These are phyloP conservation scores for Colletotrichum aenigma DNA, from an alignment of 2,329 filamentous ascomycete genomes.

Conservation along the genomic window DNA sequence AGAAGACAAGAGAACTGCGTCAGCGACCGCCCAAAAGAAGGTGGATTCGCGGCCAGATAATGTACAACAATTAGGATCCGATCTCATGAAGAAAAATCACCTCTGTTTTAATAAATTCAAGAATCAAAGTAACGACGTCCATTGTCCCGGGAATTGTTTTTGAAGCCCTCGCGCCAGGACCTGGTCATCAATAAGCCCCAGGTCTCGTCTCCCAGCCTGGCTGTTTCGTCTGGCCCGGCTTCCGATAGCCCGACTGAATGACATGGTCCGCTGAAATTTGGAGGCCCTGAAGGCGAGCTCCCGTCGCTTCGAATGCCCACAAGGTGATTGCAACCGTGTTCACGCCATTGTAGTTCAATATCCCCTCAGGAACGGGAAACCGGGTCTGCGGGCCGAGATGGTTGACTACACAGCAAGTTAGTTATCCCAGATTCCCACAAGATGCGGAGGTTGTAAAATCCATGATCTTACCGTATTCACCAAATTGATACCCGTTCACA, in stretches of 20 bases:
- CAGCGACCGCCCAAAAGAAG: neutral
- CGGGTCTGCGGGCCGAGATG: slow-evolving; percentile 71
- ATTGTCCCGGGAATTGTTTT: neutral
- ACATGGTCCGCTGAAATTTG: neutral
- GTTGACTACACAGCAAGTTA: slow-evolving; percentile 38
- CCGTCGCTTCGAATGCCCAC: slow-evolving; percentile 63
- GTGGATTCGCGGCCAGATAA: neutral
- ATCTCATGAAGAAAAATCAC: slow-evolving; percentile 15
- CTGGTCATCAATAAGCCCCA: slow-evolving; percentile 48
- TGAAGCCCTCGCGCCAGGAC: neutral
- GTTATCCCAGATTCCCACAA: neutral
- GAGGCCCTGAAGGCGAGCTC: slow-evolving; percentile 40
- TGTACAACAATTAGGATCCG: slow-evolving; percentile 16
- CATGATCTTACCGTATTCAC: slow-evolving; percentile 29
- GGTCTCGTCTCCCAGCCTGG: slow-evolving; percentile 44
- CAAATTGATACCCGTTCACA: slow-evolving; percentile 74
- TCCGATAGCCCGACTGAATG: slow-evolving; percentile 37
- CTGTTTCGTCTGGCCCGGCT: slow-evolving; percentile 44
- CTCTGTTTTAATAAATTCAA: slow-evolving; percentile 14
- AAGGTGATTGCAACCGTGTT: slow-evolving; percentile 70
- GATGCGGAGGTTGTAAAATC: too few species aligned
- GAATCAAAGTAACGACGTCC: neutral
- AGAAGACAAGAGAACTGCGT: neutral
- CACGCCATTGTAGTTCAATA: slow-evolving; percentile 69
- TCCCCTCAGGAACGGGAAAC: slow-evolving; percentile 71